These are phyloP conservation scores for Penicillium sp. DNA, from an alignment of 2,329 filamentous ascomycete genomes.

Conservation along the genomic window DNA sequence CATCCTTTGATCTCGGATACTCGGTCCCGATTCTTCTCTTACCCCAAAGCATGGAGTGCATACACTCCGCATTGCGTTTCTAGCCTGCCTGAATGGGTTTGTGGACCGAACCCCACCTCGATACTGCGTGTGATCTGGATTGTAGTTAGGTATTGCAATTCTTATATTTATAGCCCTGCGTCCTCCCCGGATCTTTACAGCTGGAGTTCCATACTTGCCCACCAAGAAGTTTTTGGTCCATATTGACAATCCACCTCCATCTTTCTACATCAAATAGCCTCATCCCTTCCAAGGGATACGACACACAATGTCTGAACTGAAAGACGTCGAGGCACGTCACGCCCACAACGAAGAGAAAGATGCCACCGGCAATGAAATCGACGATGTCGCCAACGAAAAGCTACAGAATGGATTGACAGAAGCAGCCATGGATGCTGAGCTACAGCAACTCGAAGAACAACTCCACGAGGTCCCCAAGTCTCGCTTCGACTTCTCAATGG, in stretches of 20 bases:
- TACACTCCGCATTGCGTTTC: not conserved
- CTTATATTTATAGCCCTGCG: not conserved
- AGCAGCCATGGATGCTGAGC: conserved; percentile 35
- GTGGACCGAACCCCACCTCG: not conserved
- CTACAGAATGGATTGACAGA: conserved; percentile 25
- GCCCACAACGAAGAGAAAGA: conserved; percentile 26
- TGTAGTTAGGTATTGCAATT: not conserved
- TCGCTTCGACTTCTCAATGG: conserved; percentile 55
- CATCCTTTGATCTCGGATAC: not conserved
- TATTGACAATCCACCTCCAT: too few species aligned
- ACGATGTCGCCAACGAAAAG: conserved; percentile 30
- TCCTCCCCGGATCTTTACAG: not conserved
- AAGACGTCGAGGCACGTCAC: conserved; percentile 30
- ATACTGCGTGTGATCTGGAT: not conserved
- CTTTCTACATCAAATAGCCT: not conserved
- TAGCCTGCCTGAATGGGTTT: not conserved
- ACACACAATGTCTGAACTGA: conserved; percentile 20
- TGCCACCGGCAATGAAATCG: conserved; percentile 26
- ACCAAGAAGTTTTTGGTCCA: too few species aligned
- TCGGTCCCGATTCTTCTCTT: not conserved
- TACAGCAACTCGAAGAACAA: conserved; percentile 32
- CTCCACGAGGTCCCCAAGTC: conserved; percentile 21
- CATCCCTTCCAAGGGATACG: conserved; percentile 2
- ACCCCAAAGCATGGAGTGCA: not conserved
- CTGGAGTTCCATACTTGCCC: not conserved